Conservation (phyloP, 2,329 filamentous ascomycete genomes). For the Chrysoporthe deuterocubensis region DNA sequence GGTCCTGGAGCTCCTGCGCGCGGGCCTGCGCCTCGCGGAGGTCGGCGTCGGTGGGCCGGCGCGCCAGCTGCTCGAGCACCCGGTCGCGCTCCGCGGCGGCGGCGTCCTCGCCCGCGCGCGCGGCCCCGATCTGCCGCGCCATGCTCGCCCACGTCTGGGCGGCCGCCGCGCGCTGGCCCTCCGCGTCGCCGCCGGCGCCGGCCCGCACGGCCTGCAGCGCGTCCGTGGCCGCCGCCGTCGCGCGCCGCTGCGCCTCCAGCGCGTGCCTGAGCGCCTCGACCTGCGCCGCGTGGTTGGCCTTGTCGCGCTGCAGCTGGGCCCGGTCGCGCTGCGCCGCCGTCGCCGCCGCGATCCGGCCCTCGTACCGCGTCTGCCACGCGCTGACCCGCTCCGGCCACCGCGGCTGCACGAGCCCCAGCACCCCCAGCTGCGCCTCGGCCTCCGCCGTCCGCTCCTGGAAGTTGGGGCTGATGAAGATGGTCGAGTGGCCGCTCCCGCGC, state of each 20-base stretch:
- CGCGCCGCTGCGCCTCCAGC: conserved; percentile 18
- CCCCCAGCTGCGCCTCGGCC: conserved; percentile 42
- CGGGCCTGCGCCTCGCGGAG: background rate
- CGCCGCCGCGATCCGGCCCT: conserved; percentile 25
- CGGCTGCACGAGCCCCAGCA: conserved; percentile 37
- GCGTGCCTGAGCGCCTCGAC: conserved; percentile 26
- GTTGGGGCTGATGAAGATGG: conserved; percentile 59
- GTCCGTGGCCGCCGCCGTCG: conserved; percentile 14
- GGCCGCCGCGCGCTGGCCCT: background rate
- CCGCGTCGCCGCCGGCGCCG: background rate
- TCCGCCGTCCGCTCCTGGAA: conserved; percentile 50
- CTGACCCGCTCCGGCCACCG: conserved; percentile 40
- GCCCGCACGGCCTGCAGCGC: conserved; percentile 8
- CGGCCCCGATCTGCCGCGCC: background rate
- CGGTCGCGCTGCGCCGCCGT: conserved; percentile 12
- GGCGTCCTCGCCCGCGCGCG: background rate
- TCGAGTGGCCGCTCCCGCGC: conserved; percentile 47
- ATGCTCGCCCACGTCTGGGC: background rate
- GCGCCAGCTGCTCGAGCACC: background rate
- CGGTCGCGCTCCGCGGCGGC: background rate
- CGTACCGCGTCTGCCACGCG: conserved; percentile 38
- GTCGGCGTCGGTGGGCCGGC: background rate
- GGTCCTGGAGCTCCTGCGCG: background rate
- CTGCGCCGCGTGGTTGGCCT: conserved; percentile 13
- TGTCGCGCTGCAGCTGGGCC: conserved; percentile 22